These are phyloP conservation scores for Coemansia sp. DNA, from an alignment of 192 early-diverging fungal genomes.

Conservation along the genomic window DNA sequence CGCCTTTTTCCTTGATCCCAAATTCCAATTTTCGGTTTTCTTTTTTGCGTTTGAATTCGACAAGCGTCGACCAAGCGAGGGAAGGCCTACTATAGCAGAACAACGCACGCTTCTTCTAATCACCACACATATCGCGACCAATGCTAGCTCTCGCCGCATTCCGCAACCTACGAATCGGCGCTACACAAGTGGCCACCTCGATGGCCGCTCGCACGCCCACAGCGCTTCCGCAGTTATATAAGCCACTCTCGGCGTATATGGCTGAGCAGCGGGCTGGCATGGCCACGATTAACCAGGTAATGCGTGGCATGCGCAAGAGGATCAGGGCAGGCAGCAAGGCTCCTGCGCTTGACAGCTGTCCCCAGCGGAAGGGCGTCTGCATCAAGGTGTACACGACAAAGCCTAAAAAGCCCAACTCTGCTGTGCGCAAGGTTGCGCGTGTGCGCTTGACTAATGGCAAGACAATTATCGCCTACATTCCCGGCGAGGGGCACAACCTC, in stretches of 20 bases:
- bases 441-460: constrained; percentile 93
- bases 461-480: constrained; percentile 92
- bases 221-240: constrained; percentile 1
- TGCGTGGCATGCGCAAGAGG: constrained; percentile 76
- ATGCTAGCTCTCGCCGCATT: constrained; percentile 45
- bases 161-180: constrained; percentile 38
- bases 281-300: constrained; percentile 94
- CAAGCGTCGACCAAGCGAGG: not conserved
- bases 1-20: not conserved
- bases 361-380: constrained; percentile 92
- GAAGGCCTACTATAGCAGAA: not conserved
- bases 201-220: not conserved
- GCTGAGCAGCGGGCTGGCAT: constrained; percentile 45
- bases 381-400: constrained; percentile 93
- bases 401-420: constrained; percentile 99
- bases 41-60: not conserved
- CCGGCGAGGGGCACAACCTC: constrained; percentile 96
- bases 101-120: not conserved
- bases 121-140: not conserved
- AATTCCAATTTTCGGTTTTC: not conserved
- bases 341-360: constrained; percentile 82
- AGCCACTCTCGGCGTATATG: constrained; percentile 1
- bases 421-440: constrained; percentile 87
- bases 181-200: not conserved
- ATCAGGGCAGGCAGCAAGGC: constrained; percentile 64